Evolutionary conservation across 805 yeast species (phyloP), one percentile per base, ranked within the genome.

Genomic region (Kodamaea fukazawae): DNA sequence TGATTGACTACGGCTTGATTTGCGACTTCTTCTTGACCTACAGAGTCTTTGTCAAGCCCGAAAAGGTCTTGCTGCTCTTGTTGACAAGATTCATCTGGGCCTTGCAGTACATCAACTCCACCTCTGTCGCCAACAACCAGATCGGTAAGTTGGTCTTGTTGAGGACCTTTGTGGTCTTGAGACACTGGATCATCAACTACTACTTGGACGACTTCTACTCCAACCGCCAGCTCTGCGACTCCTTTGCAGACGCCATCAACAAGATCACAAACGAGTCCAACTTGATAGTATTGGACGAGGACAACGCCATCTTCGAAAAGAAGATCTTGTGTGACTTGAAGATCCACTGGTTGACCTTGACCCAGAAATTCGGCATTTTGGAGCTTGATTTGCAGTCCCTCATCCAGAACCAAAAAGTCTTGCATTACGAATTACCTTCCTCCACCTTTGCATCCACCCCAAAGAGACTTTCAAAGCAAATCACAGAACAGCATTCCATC

Each of bases 161-260:
- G 27, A 72, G 98, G 51, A 83, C 95, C 0, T 91, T 90, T 65
- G 96, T 87, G 18, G 81, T 85, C 20, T 51, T 93, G 31, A 76
- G 97, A 53, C 96, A 87, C 64, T 91, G 98, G 96, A 59, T 91
- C 13, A 62, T 86, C 43, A 91, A 90, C 60, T 90, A 86, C 58
- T 93, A 88, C 53, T 73, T 79, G 30, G 91, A 86, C 55, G 98
- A 93, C 60, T 93, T 70, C 44, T 62, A 59, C 35, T 36, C 55
- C 11, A 59, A 67, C 46, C 40, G 41, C 4, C 40, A 46, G 22
- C 48, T 70, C 25, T 65, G 75, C 45, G 70, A 69, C 36, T 27
- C 42, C 13, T 67, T 90, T 57, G 65, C 83, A 17, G 61, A 75
- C 11, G 70, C 76, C 34, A 50, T 63, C 14, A 67, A 72, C 39